Evolutionary conservation across 805 yeast species (phyloP).

Genomic region (Lipomyces orientalis): DNA sequence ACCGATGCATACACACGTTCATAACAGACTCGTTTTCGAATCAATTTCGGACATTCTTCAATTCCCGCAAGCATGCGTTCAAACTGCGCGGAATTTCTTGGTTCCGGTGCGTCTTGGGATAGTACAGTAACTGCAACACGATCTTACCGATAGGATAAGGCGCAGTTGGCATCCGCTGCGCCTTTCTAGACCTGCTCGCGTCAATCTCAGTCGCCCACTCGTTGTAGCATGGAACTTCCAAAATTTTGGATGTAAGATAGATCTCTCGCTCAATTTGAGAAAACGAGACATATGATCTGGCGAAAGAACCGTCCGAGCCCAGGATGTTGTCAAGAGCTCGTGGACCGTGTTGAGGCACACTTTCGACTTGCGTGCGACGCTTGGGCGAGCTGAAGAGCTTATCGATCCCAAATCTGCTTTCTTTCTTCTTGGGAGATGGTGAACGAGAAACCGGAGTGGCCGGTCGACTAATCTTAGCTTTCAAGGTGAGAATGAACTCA

Average conservation of each 20-base stretch:
- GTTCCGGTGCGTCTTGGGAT: slow-evolving; percentile 63
- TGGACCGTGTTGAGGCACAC: slow-evolving; percentile 38
- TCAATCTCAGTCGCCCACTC: slow-evolving; percentile 69
- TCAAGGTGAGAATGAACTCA: slow-evolving; percentile 69
- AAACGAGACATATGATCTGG: slow-evolving; percentile 71
- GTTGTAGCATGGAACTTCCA: slow-evolving; percentile 69
- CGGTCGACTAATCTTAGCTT: slow-evolving; percentile 58
- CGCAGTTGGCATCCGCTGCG: slow-evolving; percentile 45
- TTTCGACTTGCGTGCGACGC: slow-evolving; percentile 51
- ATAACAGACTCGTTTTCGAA: neutral
- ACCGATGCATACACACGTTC: neutral
- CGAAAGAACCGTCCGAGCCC: slow-evolving; percentile 90
- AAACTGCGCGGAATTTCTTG: slow-evolving; percentile 77
- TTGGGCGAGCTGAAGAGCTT: slow-evolving; percentile 30
- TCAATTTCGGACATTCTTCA: slow-evolving; percentile 15
- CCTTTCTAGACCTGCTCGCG: slow-evolving; percentile 12
- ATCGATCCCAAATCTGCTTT: slow-evolving; percentile 24
- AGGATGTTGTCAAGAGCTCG: slow-evolving; percentile 60
- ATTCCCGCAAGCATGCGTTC: slow-evolving; percentile 42
- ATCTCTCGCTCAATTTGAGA: slow-evolving; percentile 61
- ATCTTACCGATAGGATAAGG: slow-evolving; percentile 72
- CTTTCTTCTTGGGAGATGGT: slow-evolving; percentile 29
- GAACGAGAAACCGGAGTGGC: slow-evolving; percentile 37
- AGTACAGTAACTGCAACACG: slow-evolving; percentile 68
- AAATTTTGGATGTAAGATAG: slow-evolving; percentile 58